Base-by-base conservation (phyloP, 129 eudicot genomes). In the Flaveria bidentis region DNA sequence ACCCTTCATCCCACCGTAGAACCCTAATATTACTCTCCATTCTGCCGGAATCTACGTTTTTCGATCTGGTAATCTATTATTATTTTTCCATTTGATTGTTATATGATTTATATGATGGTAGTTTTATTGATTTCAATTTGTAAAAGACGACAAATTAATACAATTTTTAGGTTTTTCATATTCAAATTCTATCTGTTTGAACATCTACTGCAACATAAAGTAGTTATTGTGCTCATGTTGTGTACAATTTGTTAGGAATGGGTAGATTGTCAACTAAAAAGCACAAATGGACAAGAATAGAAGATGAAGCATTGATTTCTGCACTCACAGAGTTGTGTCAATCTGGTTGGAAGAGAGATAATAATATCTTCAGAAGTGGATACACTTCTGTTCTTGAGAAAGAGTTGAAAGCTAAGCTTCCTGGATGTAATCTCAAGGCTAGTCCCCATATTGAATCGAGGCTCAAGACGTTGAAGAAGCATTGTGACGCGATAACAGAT, bases 391-490 rank as follows among this genome's bases (percentile, higher is more conserved):
- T 63, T 26, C 78, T 82, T 5, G 82, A 82, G 56, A 82, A 71
- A 71, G 82, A 76, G 39, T 53, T 82, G 74, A 76, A 82, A 52
- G 70, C 72, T 44, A 82, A 65, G 82, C 85, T 82, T 82, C 85
- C 85, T 55, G 85, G 82, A 63, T 82, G 85, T 56, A 76, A 70
- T 46, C 78, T 76, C 10, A 82, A 76, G 62, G 85, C 85, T n/a
- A 82, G 82, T 49, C 85, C 85, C 36, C 85, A 82, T 72, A 82
- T 82, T 22, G 85, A 82, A 28, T 82, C 85, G 15, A 71, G 85
- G 74, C 81, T 82, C 45, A 82, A 82, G 56, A 82, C 82, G 2
- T 71, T 82, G 44, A 82, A 82, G 56, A 82, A 82, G 44, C 82
- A 71, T 22, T 82, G 85, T 26, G 85, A 82, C 52, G 82, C 85